These are phyloP conservation scores for Vicia villosa DNA, from an alignment of 306 rosid genomes.

Conservation along the genomic window DNA sequence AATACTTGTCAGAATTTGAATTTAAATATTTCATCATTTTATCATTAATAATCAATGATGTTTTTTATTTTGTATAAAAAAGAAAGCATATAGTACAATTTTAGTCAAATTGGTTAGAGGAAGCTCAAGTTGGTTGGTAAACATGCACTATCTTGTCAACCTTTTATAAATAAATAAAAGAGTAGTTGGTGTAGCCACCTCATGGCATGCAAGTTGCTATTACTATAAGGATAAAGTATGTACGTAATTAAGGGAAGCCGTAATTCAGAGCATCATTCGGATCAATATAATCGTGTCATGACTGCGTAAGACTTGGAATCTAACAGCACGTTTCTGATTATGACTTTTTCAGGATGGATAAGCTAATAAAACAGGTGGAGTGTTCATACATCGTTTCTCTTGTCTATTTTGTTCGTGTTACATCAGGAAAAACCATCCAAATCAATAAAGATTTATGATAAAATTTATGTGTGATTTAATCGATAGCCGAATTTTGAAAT, in stretches of 20 bases:
- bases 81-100: not conserved
- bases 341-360: not conserved
- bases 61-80: not conserved
- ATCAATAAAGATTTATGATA: no score
- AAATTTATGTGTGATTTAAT: no score
- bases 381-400: not conserved
- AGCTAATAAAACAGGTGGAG: not conserved
- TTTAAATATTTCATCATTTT: not conserved
- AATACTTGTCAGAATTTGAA: not conserved
- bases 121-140: not conserved
- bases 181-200: slow-evolving; percentile 18
- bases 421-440: no score
- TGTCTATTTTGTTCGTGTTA: no score
- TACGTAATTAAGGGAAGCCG: not conserved
- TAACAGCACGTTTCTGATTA: not conserved
- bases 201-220: slow-evolving; percentile 14
- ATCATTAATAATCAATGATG: not conserved
- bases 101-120: not conserved
- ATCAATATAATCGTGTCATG: not conserved
- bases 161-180: not conserved
- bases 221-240: not conserved
- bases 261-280: not conserved
- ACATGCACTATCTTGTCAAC: not conserved
- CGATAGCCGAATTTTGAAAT: no score
- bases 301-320: not conserved